Evolutionary conservation across 495 filamentous ascomycete species (phyloP).

Genomic region (Penicillium subrubescens): DNA sequence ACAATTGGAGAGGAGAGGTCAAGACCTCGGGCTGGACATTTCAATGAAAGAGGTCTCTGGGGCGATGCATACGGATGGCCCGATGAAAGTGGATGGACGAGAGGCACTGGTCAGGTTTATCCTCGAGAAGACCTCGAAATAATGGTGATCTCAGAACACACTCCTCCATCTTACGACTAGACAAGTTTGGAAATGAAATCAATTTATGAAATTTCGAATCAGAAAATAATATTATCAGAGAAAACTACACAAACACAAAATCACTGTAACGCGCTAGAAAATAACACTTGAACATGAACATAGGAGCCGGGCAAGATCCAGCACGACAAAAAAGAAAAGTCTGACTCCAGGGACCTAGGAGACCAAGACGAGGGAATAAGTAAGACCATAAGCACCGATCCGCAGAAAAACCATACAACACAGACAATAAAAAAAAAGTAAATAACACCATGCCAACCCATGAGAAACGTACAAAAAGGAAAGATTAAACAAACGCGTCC

Average conservation of each 20-base stretch:
- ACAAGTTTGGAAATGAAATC: neutral
- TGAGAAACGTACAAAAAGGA: neutral
- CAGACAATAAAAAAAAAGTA: constrained; percentile 17
- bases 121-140: neutral
- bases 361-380: constrained; percentile 19
- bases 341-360: constrained; percentile 18
- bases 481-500: constrained; percentile 17
- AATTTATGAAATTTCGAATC: neutral
- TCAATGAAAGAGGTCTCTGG: constrained; percentile 39
- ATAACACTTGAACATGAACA: constrained; percentile 19
- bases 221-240: constrained; percentile 26
- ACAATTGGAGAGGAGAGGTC: constrained; percentile 44
- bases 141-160: neutral
- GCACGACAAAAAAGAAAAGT: constrained; percentile 14
- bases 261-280: constrained; percentile 27
- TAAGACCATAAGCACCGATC: constrained; percentile 26
- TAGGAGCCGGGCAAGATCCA: constrained; percentile 2
- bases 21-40: constrained; percentile 33
- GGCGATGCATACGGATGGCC: constrained; percentile 57
- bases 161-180: neutral
- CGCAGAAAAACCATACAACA: constrained; percentile 24
- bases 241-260: constrained; percentile 10
- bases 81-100: constrained; percentile 43
- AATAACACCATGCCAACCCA: constrained; percentile 32
- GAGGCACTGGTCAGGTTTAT: constrained; percentile 42